Conservation (phyloP, 1,139 yeast species). For the Candida smagusa region DNA sequence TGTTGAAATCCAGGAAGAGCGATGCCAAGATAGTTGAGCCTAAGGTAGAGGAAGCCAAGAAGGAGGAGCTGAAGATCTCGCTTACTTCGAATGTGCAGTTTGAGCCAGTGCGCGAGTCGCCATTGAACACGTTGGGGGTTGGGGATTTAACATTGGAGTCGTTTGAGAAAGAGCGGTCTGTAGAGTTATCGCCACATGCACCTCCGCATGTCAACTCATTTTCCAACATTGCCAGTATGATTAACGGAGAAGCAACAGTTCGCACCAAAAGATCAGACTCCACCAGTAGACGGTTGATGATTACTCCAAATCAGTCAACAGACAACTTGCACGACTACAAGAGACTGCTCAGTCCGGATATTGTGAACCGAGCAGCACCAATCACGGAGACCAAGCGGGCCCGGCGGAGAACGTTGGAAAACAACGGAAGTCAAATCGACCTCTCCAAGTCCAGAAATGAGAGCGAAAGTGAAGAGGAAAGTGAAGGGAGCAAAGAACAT, state of each 20-base stretch:
- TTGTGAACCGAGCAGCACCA: slow-evolving; percentile 16
- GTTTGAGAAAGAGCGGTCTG: slow-evolving; percentile 27
- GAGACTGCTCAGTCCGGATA: slow-evolving; percentile 19
- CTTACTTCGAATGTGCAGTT: slow-evolving; percentile 40
- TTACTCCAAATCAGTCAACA: slow-evolving; percentile 18
- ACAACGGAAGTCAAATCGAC: slow-evolving; percentile 5
- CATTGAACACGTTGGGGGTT: slow-evolving; percentile 63
- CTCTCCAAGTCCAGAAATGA: slow-evolving; percentile 10
- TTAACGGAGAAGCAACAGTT: slow-evolving; percentile 2
- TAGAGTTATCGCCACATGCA: slow-evolving; percentile 2
- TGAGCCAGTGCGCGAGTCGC: slow-evolving; percentile 54
- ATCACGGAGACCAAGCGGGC: slow-evolving; percentile 17
- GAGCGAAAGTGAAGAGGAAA: slow-evolving; percentile 6
- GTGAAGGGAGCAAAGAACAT: slow-evolving; percentile 6
- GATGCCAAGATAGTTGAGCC: neutral
- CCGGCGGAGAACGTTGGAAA: slow-evolving; percentile 20
- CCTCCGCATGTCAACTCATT: slow-evolving; percentile 1
- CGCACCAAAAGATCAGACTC: slow-evolving; percentile 9
- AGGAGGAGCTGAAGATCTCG: neutral
- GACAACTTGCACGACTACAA: slow-evolving; percentile 17
- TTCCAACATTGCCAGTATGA: slow-evolving; percentile 6
- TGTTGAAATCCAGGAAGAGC: slow-evolving; percentile 15
- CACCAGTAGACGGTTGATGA: slow-evolving; percentile 10
- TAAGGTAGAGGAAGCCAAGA: neutral
- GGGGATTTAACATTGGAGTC: slow-evolving; percentile 67